Evolutionary conservation across 129 eudicot genomes (phyloP).

Genomic region (Artemisia tridentata): DNA sequence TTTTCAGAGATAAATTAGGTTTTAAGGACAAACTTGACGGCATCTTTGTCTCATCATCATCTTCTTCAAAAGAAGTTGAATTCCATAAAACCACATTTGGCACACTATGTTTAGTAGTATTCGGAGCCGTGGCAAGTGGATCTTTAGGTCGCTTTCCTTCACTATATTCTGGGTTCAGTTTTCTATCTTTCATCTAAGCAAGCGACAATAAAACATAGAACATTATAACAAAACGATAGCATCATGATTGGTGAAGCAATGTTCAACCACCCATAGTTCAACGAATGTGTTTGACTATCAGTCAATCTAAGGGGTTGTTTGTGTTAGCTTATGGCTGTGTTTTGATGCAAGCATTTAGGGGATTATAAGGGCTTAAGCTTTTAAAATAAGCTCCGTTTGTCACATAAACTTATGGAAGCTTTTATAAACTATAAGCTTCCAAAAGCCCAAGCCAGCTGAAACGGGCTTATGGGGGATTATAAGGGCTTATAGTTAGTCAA

Average conservation of each 20-base stretch:
- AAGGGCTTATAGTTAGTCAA: too few species aligned
- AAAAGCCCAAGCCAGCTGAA: too few species aligned
- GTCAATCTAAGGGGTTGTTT: neutral
- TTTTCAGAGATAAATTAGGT: slow-evolving; percentile 63
- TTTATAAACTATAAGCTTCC: too few species aligned
- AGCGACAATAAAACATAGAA: slow-evolving; percentile 16
- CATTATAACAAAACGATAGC: slow-evolving; percentile 15
- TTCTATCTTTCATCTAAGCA: slow-evolving; percentile 61
- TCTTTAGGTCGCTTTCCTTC: slow-evolving; percentile 37
- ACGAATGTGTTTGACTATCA: neutral
- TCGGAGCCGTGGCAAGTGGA: slow-evolving; percentile 30
- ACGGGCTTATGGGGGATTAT: too few species aligned
- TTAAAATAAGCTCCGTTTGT: too few species aligned
- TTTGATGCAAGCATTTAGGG: too few species aligned
- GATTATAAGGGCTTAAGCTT: too few species aligned
- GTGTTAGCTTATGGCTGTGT: neutral
- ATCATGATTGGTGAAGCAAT: neutral
- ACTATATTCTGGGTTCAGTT: slow-evolving; percentile 46
- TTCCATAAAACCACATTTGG: slow-evolving; percentile 62
- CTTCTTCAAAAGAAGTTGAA: slow-evolving; percentile 37
- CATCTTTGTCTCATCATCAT: slow-evolving; percentile 38
- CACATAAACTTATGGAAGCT: too few species aligned
- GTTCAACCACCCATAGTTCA: neutral
- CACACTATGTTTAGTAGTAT: too few species aligned
- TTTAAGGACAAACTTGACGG: slow-evolving; percentile 46